These are phyloP conservation scores for Silene conica DNA, from an alignment of 148 eudicot species.

Conservation along the genomic window DNA sequence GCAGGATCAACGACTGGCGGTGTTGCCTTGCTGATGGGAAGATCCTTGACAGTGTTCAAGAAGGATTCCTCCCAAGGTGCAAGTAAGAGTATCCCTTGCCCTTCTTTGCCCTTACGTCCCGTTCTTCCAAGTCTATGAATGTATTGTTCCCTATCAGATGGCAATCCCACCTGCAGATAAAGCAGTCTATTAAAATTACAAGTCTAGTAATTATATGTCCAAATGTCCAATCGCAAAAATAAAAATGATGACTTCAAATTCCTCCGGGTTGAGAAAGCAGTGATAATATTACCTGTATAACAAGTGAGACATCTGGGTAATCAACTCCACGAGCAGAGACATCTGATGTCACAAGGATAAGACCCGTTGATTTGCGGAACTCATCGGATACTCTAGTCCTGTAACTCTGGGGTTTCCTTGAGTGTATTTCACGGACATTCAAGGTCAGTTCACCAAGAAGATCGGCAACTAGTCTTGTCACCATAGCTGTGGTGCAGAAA, in stretches of 20 bases:
- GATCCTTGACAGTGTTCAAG: slow-evolving; percentile 58
- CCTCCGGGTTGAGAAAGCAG: background rate
- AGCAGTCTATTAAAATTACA: background rate
- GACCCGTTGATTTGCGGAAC: slow-evolving; percentile 84
- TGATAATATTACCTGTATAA: slow-evolving; percentile 59
- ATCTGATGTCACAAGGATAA: slow-evolving; percentile 94
- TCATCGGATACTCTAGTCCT: slow-evolving; percentile 89
- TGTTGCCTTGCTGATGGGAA: slow-evolving; percentile 61
- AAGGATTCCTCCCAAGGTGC: slow-evolving; percentile 92
- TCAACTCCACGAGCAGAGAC: slow-evolving; percentile 99
- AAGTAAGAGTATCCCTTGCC: slow-evolving; percentile 74
- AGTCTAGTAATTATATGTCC: no score
- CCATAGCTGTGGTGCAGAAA: slow-evolving; percentile 99
- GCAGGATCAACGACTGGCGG: slow-evolving; percentile 69
- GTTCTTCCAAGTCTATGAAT: slow-evolving; percentile 98
- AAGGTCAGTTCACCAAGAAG: slow-evolving; percentile 81
- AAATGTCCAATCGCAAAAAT: background rate
- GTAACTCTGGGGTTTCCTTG: slow-evolving; percentile 89
- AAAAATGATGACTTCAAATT: background rate
- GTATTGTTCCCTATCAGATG: slow-evolving; percentile 84
- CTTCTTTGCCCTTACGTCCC: slow-evolving; percentile 97
- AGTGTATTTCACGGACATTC: slow-evolving; percentile 95
- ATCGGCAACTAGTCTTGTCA: slow-evolving; percentile 82
- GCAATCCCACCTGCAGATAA: slow-evolving; percentile 66
- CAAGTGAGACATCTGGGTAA: slow-evolving; percentile 94